Evolutionary conservation across 176 grass and related monocot genomes (phyloP), one percentile per base, ranked within the genome.

Genomic region (Zoysia pacifica): DNA sequence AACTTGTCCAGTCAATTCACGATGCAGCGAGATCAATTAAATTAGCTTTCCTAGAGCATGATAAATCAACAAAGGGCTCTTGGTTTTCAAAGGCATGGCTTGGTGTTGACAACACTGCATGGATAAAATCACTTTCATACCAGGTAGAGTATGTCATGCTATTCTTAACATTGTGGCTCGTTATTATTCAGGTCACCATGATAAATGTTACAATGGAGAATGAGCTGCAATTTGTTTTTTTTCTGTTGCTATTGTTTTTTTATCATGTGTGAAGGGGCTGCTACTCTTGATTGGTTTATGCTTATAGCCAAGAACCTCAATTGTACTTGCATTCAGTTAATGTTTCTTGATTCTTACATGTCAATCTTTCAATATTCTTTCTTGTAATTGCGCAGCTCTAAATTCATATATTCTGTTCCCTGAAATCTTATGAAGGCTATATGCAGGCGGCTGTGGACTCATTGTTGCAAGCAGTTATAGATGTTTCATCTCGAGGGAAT

Each of bases 1-100:
- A 88, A 70, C 60, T 94, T 75, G 89, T 95, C 56, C 97, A 99
- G 28, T 89, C 93, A 8, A 90, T 99, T 84, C 93, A 96, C 86
- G 93, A 99, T 87, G 93, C 97, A 65, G 93, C 93, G 0, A 99
- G 97, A 59, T 90, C 88, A 81, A 86, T 96, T 70, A 93, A 99
- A 86, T 78, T 99, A 70, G 84, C 88, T 67, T 91, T 99, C 77
- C 73, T 91, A 74, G 93, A 93, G 65, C 76, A 89, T 62, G 86
- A 44, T 49, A 93, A 82, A 62, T 92, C 56, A 58, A 75, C 75
- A 9, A 84, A 78, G 81, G 56, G 66, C 60, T 91, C 79, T 63
- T 99, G 97, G 93, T 93, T 99, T 68, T 53, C 82, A 46, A 92
- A 93, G 81, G 46, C 86, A 79, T 99, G 90, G 97, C 69, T 93